phyloP scores from a whole-genome alignment of 2,329 filamentous ascomycete species.

The Atkinsonella texensis region DNA sequence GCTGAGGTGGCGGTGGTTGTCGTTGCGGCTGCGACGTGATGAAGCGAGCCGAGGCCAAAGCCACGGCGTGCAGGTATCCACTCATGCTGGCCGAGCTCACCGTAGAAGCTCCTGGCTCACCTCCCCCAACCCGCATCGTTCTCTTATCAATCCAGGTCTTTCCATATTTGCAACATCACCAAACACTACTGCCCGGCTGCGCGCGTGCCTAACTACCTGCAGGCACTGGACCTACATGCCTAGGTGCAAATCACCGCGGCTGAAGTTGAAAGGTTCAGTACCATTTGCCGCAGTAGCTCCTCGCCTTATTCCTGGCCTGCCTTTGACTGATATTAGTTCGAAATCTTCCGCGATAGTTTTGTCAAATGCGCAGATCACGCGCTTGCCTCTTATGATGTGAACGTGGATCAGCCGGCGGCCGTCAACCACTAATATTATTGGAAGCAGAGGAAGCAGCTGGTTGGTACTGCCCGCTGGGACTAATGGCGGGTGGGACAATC shows the following conservation, averaged over 20 bases:
- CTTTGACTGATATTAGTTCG: not conserved
- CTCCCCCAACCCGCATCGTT: no score
- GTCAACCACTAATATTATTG: not conserved
- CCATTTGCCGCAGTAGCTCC: not conserved
- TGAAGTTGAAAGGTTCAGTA: not conserved
- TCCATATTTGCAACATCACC: no score
- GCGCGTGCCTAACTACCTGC: no score
- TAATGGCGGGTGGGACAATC: no score
- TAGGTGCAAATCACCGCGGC: no score
- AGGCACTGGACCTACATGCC: no score
- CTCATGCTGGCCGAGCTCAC: no score
- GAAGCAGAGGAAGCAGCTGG: not conserved
- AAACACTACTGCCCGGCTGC: no score
- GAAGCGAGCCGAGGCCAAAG: conserved; percentile 1
- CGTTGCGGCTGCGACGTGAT: not conserved
- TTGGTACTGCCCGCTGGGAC: not conserved
- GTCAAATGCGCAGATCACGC: not conserved
- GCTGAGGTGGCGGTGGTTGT: not conserved
- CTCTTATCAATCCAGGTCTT: no score
- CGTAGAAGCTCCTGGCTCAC: no score
- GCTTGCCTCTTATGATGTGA: not conserved
- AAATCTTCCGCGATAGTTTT: not conserved
- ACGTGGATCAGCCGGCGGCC: not conserved
- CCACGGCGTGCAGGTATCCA: not conserved
- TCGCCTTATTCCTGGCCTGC: not conserved